Conservation (phyloP, 2,329 filamentous ascomycete species). For the Cordyceps pruinosa region DNA sequence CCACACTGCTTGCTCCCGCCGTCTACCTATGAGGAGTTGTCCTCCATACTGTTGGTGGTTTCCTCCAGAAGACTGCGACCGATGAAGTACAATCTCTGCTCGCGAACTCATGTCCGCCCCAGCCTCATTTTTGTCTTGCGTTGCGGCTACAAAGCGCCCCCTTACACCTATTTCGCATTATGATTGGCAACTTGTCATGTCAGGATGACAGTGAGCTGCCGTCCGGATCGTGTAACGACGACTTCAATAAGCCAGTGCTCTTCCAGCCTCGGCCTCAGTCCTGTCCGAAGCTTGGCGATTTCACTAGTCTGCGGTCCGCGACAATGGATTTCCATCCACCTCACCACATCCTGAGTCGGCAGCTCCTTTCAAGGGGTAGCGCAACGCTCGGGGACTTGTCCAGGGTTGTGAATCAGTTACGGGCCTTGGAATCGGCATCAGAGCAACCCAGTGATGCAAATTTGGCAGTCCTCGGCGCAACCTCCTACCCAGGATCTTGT, state of each 20-base stretch:
- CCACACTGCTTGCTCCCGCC: not conserved
- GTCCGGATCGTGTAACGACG: not conserved
- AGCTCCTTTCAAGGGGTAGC: not conserved
- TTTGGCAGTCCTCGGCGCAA: not conserved
- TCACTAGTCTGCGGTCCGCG: not conserved
- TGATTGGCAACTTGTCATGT: not conserved
- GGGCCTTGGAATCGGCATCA: not conserved
- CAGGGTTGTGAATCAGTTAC: constrained; percentile 7
- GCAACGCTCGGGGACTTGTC: constrained; percentile 8
- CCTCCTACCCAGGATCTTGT: not conserved
- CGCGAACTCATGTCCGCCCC: not conserved
- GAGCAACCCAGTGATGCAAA: not conserved
- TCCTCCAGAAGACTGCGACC: not conserved
- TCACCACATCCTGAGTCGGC: constrained; percentile 9
- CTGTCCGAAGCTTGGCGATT: constrained; percentile 11
- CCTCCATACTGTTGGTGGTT: not conserved
- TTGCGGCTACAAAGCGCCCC: not conserved
- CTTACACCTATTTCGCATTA: not conserved
- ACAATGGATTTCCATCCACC: constrained; percentile 1
- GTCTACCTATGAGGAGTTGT: not conserved
- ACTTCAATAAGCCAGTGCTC: not conserved
- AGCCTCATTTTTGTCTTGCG: not conserved
- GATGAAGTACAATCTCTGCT: not conserved
- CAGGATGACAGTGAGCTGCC: not conserved
- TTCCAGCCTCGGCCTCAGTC: not conserved